Evolutionary conservation across 768 basidiomycete genomes (phyloP), one percentile per base, ranked within the genome.

Genomic region (Macrolepiota albuminosa): DNA sequence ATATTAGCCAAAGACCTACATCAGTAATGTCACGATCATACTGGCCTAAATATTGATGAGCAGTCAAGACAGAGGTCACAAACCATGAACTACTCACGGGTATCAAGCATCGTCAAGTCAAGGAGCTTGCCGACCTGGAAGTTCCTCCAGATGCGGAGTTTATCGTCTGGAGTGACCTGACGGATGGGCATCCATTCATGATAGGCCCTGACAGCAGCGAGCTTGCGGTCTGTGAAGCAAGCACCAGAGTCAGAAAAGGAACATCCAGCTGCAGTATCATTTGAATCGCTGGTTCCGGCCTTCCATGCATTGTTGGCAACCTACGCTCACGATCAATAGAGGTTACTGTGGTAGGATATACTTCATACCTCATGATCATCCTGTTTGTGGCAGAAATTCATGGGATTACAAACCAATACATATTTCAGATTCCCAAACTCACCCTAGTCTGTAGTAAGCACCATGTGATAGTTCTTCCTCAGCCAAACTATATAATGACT

Each of bases 171-270:
- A 43, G 77, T 77, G 18, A 86, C 81, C 61, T 84, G 81, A 10
- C 85, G 76, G 60, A 86, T 82, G 13, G 83, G 84, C 73, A 85
- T 78, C 83, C 83, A 85, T 61, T 84, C 82, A 64, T 85, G 81
- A 64, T 83, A 84, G 1, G 82, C 82, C 33, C 83, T 73, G 24
- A 84, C 79, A 4, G 81, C 83, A 37, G 83, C 82, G 4, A 83
- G 67, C 68, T 85, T 85, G 43, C 84, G 71, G 65, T 85, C 81
- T 6, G 82, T 54, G 53, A 54, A 54, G 39, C 53, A 54, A 13
- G 81, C 81, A 3, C 79, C 81, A 1, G 81, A 81, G 2, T 80
- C 68, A 2, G 82, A 82, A 67, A 81, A 83, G 18, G 72, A 63
- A 63, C 81, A 84, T 45, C 84, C 83, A 3, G 68, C 64, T 8